A percentile compares a stretch with the other conserved stretches of the same genome.
Conservation (phyloP, 2,329 filamentous ascomycete genomes). For the Fusarium multiceps region DNA sequence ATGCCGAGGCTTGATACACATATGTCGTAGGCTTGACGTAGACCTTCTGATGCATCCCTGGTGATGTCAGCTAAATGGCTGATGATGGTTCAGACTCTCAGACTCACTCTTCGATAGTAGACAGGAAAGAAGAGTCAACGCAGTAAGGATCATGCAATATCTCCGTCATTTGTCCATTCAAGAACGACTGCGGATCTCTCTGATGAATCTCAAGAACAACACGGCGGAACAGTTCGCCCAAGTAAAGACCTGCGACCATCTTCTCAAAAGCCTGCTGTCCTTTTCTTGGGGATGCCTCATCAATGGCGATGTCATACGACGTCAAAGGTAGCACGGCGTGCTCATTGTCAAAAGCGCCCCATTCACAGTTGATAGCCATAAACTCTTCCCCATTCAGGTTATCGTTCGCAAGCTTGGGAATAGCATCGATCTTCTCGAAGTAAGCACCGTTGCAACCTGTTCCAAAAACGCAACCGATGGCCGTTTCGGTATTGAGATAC, state of each 20-base stretch:
- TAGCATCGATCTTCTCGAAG: conserved; percentile 89
- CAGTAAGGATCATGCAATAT: conserved; percentile 87
- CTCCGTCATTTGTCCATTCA: conserved; percentile 46
- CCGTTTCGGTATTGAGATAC: conserved; percentile 91
- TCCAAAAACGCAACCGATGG: conserved; percentile 97
- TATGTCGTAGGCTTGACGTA: conserved; percentile 85
- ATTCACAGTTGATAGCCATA: conserved; percentile 98
- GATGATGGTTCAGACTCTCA: too few species aligned
- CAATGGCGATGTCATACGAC: conserved; percentile 87
- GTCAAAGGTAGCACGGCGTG: conserved; percentile 87
- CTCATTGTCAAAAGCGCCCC: conserved; percentile 96
- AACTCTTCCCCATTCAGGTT: conserved; percentile 79
- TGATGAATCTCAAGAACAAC: conserved; percentile 84
- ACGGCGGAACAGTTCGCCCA: conserved; percentile 93
- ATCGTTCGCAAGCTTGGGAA: conserved; percentile 92
- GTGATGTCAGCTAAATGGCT: accelerated
- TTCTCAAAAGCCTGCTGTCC: conserved; percentile 97
- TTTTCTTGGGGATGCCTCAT: conserved; percentile 91
- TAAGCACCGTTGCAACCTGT: conserved; percentile 98
- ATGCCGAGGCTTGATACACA: conserved; percentile 82
- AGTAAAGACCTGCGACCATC: conserved; percentile 94
- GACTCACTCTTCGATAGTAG: conserved; percentile 85
- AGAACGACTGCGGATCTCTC: conserved; percentile 55
- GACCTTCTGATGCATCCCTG: conserved; percentile 92
- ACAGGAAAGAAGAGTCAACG: conserved; percentile 92